Evolutionary conservation across 768 basidiomycete genomes (phyloP).

Genomic region (Tephrocybe sp.): DNA sequence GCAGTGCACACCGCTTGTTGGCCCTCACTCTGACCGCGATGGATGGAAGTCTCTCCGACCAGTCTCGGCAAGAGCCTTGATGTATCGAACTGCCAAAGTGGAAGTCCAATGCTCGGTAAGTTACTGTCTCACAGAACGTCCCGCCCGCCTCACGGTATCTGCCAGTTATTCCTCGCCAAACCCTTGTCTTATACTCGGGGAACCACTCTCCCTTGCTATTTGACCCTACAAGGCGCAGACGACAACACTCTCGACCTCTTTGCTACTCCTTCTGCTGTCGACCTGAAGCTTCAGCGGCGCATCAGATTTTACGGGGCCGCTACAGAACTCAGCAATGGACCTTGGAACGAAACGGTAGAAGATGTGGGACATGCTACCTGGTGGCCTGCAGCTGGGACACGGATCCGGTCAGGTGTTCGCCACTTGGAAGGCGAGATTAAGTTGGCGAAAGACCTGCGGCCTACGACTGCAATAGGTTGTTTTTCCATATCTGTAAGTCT

Average conservation of each 20-base stretch:
- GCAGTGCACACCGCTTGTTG: constrained; percentile 41
- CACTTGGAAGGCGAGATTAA: constrained; percentile 53
- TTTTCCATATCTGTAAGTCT: constrained; percentile 51
- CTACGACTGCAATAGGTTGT: constrained; percentile 48
- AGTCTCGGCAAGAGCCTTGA: constrained; percentile 37
- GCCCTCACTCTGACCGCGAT: constrained; percentile 48
- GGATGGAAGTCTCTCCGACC: constrained; percentile 50
- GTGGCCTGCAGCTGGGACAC: constrained; percentile 42
- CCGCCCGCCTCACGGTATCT: neutral
- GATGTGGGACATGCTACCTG: constrained; percentile 44
- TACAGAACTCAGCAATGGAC: constrained; percentile 32
- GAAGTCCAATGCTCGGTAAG: constrained; percentile 44
- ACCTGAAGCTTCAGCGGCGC: constrained; percentile 38
- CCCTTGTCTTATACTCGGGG: constrained; percentile 53
- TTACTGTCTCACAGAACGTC: neutral
- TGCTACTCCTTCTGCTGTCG: constrained; percentile 38
- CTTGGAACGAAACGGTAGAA: constrained; percentile 46
- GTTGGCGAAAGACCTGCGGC: constrained; percentile 50
- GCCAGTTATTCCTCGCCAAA: constrained; percentile 45
- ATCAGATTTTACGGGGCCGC: constrained; percentile 41
- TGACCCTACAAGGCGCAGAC: constrained; percentile 41
- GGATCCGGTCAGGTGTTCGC: constrained; percentile 32
- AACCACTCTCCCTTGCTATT: constrained; percentile 44
- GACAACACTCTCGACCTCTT: constrained; percentile 39
- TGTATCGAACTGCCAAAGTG: constrained; percentile 38